Evolutionary conservation across 108 stramenopile genomes (phyloP).

Genomic region (Cyclostephanos tholiformis): DNA sequence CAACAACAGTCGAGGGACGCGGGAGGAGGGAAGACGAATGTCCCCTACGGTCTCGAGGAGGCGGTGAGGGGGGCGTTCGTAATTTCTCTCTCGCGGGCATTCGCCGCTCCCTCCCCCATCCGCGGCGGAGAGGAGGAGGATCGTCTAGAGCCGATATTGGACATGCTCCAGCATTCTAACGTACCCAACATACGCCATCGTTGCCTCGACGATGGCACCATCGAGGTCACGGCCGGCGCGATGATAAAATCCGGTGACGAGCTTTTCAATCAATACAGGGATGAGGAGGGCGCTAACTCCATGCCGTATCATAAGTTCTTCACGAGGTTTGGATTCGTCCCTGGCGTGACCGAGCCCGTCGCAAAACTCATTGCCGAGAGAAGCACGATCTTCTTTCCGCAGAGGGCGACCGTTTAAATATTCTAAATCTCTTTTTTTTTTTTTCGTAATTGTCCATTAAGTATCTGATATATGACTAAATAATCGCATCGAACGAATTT

Average conservation of each 20-base stretch:
- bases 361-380: conserved; percentile 61
- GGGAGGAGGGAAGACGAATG: neutral
- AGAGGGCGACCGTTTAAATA: conserved; percentile 49
- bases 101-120: conserved; percentile 45
- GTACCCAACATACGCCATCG: conserved; percentile 53
- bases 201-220: conserved; percentile 43
- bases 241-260: conserved; percentile 57
- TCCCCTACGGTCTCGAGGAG: conserved; percentile 55
- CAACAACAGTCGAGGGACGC: conserved; percentile 24
- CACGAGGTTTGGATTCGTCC: conserved; percentile 78
- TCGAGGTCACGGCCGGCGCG: conserved; percentile 61
- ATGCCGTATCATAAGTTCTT: conserved; percentile 83
- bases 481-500: neutral
- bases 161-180: conserved; percentile 72
- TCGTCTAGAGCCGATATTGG: conserved; percentile 69
- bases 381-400: conserved; percentile 71
- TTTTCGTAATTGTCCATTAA: no score
- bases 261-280: conserved; percentile 68
- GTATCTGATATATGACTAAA: no score
- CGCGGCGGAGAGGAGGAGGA: conserved; percentile 49
- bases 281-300: conserved; percentile 61
- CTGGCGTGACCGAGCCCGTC: conserved; percentile 63
- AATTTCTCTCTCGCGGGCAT: conserved; percentile 60
- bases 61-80: conserved; percentile 78
- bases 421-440: neutral